These are phyloP conservation scores for Globisporangium paddicum DNA, from an alignment of 352 stramenopile genomes.

Conservation along the genomic window DNA sequence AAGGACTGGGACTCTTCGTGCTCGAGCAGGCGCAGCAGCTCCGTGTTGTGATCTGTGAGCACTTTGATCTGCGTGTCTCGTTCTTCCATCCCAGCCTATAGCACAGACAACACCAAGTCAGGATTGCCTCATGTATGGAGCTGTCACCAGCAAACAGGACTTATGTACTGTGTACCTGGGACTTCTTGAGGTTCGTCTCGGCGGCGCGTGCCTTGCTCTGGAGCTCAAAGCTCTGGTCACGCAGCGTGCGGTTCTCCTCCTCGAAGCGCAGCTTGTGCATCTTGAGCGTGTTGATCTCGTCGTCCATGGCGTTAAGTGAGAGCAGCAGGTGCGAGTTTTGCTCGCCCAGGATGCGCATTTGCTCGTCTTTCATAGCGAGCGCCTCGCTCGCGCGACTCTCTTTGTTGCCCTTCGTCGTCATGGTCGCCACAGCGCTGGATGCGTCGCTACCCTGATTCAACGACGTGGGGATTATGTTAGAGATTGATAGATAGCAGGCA, in stretches of 20 bases:
- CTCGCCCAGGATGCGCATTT: slow-evolving; percentile 92
- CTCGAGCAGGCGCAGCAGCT: slow-evolving; percentile 93
- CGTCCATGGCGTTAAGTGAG: slow-evolving; percentile 86
- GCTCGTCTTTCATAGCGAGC: slow-evolving; percentile 96
- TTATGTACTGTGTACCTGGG: slow-evolving; percentile 45
- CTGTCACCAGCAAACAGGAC: too few species aligned
- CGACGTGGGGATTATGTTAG: neutral
- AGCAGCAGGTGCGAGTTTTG: slow-evolving; percentile 88
- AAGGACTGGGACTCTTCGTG: slow-evolving; percentile 90
- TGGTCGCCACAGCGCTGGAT: slow-evolving; percentile 20
- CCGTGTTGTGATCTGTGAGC: slow-evolving; percentile 94
- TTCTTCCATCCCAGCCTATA: slow-evolving; percentile 69
- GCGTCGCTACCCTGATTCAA: neutral
- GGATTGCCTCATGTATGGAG: too few species aligned
- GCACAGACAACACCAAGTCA: neutral
- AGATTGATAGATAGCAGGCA: neutral
- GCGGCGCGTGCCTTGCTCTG: slow-evolving; percentile 86
- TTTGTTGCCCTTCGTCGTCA: slow-evolving; percentile 70
- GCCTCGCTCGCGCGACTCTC: slow-evolving; percentile 88
- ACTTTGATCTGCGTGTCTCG: slow-evolving; percentile 92
- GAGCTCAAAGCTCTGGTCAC: slow-evolving; percentile 92
- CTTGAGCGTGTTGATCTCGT: slow-evolving; percentile 64
- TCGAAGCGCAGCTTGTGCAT: slow-evolving; percentile 66
- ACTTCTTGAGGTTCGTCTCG: slow-evolving; percentile 80
- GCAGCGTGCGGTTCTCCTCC: slow-evolving; percentile 90